Conservation (phyloP, 1,284 basidiomycete species). For the Flammula alnicola region DNA sequence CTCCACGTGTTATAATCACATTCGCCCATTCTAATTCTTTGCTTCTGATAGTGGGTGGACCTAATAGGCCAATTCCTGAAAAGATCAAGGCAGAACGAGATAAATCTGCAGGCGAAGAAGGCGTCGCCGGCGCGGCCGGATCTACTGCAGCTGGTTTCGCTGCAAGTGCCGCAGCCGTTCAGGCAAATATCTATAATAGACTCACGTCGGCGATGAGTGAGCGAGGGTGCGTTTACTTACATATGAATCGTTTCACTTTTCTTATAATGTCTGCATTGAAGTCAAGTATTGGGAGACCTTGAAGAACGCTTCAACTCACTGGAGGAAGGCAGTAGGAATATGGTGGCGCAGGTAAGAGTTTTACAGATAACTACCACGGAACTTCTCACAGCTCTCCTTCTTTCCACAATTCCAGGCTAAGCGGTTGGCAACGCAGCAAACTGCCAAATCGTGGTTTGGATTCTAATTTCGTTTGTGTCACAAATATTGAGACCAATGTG, state of each 20-base stretch:
- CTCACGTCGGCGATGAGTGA: conserved; percentile 62
- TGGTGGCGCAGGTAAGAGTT: conserved; percentile 60
- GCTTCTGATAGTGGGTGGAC: conserved; percentile 57
- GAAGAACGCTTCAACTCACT: conserved; percentile 66
- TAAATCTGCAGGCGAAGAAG: conserved; percentile 22
- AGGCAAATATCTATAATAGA: conserved; percentile 49
- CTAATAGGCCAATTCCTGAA: conserved; percentile 54
- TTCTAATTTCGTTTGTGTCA: conserved; percentile 43
- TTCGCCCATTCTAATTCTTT: neutral
- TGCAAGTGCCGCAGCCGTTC: conserved; percentile 41
- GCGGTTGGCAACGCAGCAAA: conserved; percentile 60
- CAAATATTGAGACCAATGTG: too few species aligned
- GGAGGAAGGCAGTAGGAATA: conserved; percentile 65
- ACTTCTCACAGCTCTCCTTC: neutral
- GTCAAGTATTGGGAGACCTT: conserved; percentile 61
- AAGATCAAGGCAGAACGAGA: conserved; percentile 15
- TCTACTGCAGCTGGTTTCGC: conserved; percentile 34
- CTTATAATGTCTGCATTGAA: conserved; percentile 31
- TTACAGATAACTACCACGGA: too few species aligned
- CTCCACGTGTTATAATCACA: too few species aligned
- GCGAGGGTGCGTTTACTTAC: conserved; percentile 52
- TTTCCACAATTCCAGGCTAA: conserved; percentile 51
- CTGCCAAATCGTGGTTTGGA: conserved; percentile 66
- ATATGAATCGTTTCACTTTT: neutral
- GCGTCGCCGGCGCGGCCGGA: conserved; percentile 21